phyloP scores from a whole-genome alignment of 345 rosid species.

The Turritis glabra region DNA sequence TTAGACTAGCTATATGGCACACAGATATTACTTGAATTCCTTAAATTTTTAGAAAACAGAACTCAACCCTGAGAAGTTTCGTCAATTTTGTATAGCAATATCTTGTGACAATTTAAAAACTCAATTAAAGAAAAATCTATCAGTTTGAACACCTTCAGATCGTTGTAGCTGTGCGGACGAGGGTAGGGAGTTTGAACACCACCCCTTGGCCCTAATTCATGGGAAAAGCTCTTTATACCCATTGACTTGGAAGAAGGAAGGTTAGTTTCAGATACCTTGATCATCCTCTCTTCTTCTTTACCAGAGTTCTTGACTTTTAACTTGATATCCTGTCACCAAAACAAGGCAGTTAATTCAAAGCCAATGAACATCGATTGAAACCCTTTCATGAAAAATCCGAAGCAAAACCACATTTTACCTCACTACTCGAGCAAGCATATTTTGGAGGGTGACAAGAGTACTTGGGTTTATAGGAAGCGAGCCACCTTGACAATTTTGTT shows the following conservation, averaged over 20 bases:
- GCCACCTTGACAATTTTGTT: slow-evolving; percentile 59
- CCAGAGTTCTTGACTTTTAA: slow-evolving; percentile 39
- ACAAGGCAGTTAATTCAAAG: slow-evolving; percentile 7
- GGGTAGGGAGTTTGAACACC: slow-evolving; percentile 53
- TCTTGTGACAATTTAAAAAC: background rate
- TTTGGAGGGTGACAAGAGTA: slow-evolving; percentile 34
- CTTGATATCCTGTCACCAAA: slow-evolving; percentile 44
- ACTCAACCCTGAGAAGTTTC: background rate
- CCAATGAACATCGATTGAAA: background rate
- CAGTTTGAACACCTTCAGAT: slow-evolving; percentile 53
- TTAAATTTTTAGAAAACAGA: background rate
- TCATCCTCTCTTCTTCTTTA: slow-evolving; percentile 39
- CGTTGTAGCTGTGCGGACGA: slow-evolving; percentile 70
- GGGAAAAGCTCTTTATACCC: slow-evolving; percentile 71
- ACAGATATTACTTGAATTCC: background rate
- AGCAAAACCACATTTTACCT: slow-evolving; percentile 42
- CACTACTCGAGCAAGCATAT: slow-evolving; percentile 42
- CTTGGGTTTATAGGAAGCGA: slow-evolving; percentile 58
- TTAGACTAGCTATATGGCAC: background rate
- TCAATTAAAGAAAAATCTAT: background rate
- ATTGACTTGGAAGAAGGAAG: slow-evolving; percentile 44
- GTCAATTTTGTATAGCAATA: background rate
- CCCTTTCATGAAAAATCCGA: background rate
- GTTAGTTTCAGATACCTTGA: slow-evolving; percentile 38
- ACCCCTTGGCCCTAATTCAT: slow-evolving; percentile 73